Evolutionary conservation across 352 stramenopile species (phyloP), one percentile per base, ranked within the genome.

Genomic region (Globisporangium viniferum): DNA sequence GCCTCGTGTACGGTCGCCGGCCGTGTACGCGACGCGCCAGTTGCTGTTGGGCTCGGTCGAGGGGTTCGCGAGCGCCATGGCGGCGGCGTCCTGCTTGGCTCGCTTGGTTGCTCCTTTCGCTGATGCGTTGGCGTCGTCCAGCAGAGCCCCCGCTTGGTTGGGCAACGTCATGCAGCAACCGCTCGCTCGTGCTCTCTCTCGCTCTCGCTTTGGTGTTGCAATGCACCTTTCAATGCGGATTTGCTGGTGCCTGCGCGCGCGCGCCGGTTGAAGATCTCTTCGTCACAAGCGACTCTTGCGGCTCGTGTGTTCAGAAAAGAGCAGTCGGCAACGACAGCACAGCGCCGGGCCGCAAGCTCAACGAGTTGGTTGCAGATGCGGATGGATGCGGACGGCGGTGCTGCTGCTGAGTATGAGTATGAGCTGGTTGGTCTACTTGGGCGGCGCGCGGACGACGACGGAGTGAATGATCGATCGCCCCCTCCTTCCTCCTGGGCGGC

Each of bases 11-110:
- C 79, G 80, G 44, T 91, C 82, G 5, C 82, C 82, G 0, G 73
- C 69, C 4, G 75, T 78, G 69, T 83, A 93, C 54, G 74, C 73
- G 55, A 84, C 59, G 8, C 76, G 72, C 84, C 84, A 93, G n/a
- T 85, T 73, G 53, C 63, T 66, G 18, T 74, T 76, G 36, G 67
- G 62, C 56, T 80, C 64, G 12, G 15, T 55, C 20, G 56, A 71
- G 24, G 70, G 49, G 20, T 62, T 74, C 74, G 65, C 33, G 54
- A 33, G 29, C 54, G 41, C 41, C 59, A 57, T 57, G 59, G 62
- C 24, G n/a, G 46, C 51, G 41, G 62, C 24, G 31, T 59, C 51
- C n/a, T 14, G 46, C 8, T 24, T 29, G 31, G n/a, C 58, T 54
- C 58, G 35, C 24, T 4, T 48, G 41, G n/a, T n/a, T n/a, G n/a